phyloP scores from a whole-genome alignment of 306 rosid genomes.

The Argentina anserina region DNA sequence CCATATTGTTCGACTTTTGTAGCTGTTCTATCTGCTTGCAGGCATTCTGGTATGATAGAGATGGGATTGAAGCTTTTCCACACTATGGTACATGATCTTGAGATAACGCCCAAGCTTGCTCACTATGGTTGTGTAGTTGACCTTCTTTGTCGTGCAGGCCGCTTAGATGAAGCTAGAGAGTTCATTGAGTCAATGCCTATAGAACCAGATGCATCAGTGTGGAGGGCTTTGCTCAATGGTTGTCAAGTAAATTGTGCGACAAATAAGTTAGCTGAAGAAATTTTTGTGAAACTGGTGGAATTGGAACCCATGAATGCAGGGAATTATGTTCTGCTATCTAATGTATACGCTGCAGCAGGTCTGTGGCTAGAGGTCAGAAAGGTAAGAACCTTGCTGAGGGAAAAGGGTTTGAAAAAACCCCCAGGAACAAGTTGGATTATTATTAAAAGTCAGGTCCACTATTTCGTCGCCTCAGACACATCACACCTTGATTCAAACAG shows the following conservation, averaged over 20 bases:
- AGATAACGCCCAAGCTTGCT: constrained; percentile 38
- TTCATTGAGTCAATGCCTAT: constrained; percentile 36
- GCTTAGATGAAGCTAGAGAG: constrained; percentile 33
- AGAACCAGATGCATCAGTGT: constrained; percentile 40
- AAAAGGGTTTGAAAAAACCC: constrained; percentile 35
- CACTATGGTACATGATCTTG: constrained; percentile 34
- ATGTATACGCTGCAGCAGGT: constrained; percentile 44
- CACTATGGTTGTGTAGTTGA: constrained; percentile 50
- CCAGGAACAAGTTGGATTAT: constrained; percentile 46
- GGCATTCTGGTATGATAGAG: constrained; percentile 43
- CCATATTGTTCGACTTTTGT: constrained; percentile 36
- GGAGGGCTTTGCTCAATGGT: constrained; percentile 53
- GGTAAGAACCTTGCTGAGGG: constrained; percentile 35
- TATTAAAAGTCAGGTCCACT: constrained; percentile 31
- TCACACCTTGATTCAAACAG: constrained; percentile 32
- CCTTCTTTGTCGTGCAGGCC: constrained; percentile 50
- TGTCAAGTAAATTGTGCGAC: constrained; percentile 28
- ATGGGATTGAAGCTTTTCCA: constrained; percentile 38
- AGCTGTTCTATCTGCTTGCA: constrained; percentile 48
- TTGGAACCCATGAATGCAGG: constrained; percentile 45
- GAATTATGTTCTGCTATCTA: constrained; percentile 42
- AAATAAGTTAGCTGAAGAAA: constrained; percentile 22
- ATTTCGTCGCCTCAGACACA: constrained; percentile 33
- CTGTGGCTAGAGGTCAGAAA: constrained; percentile 34
- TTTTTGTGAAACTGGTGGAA: constrained; percentile 40